Evolutionary conservation across 2,329 filamentous ascomycete genomes (phyloP), one percentile per base, ranked within the genome.

Genomic region (Monosporascus sp.): DNA sequence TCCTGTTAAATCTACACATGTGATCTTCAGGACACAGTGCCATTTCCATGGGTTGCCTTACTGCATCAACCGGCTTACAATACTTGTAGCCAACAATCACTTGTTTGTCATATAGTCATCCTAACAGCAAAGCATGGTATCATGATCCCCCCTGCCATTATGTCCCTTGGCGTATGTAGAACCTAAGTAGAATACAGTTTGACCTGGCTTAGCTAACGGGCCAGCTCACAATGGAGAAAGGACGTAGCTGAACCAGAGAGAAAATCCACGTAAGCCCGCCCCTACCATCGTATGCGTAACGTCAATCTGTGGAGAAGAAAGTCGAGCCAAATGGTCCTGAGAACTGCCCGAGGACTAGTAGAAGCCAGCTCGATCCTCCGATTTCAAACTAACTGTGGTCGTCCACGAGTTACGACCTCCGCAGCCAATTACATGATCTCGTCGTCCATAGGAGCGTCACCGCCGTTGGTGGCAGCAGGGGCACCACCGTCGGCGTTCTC

Each of bases 401-500:
- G n/a, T 2, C 8, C 43, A 9, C 20, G 24, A 19, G 26, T 16
- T 16, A 7, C n/a, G 43, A 22, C 24, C 26, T 46, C 11, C 43
- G 22, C 26, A 26, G 43, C 26, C 22, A 11, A 17, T 66, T 67
- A 75, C 69, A 81, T 73, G 52, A 86, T 85, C 63, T 86, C 84
- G 56, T 87, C 83, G 62, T 85, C 83, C 84, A 87, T 87, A n/a
- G 79, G 68, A 40, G 81, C 82, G 64, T 86, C 83, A 47, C 77
- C 83, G 47, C 77, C 81, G 52, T 69, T 74, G 52, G 67, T 61
- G 50, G 72, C 76, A 56, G 73, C 76, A 57, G 76, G 76, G 40
- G 77, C 73, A 52, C 74, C 64, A 55, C 79, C 73, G 41, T 73
- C 74, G 55, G 75, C 68, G 51, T 72, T 76, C 60, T 76, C 76